A percentile compares a stretch with the other conserved stretches of the same genome.
These are phyloP conservation scores for Lipomyces spencermartinsiae DNA, from an alignment of 805 yeast genomes.

Conservation along the genomic window DNA sequence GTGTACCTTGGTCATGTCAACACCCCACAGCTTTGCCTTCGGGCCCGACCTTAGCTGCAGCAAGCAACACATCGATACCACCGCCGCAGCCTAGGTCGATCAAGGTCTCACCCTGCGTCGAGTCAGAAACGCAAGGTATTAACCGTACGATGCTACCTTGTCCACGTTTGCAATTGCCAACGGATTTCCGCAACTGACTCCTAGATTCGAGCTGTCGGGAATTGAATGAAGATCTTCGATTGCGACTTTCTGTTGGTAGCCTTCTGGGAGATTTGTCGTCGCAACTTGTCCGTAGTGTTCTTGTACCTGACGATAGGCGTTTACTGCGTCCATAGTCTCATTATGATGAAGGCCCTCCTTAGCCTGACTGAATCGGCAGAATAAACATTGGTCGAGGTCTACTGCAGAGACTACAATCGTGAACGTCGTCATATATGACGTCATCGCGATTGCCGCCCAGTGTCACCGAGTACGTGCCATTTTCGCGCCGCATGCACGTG, in stretches of 20 bases:
- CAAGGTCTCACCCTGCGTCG: constrained; percentile 5
- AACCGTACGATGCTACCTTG: neutral
- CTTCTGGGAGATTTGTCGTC: neutral
- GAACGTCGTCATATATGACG: too few relatives aligned
- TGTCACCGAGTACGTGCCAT: too few relatives aligned
- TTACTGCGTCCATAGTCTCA: neutral
- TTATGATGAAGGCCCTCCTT: too few relatives aligned
- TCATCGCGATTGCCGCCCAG: too few relatives aligned
- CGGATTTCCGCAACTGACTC: constrained; percentile 11
- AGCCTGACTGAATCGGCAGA: too few relatives aligned
- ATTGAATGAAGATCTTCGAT: constrained; percentile 5
- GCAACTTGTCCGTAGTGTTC: constrained; percentile 22
- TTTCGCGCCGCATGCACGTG: too few relatives aligned
- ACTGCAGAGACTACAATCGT: too few relatives aligned
- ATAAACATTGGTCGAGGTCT: too few relatives aligned
- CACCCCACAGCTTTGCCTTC: constrained; percentile 2
- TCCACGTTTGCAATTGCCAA: constrained; percentile 2
- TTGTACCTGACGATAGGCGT: constrained; percentile 1
- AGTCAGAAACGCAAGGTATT: neutral
- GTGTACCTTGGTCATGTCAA: constrained; percentile 10
- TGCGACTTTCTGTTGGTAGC: neutral
- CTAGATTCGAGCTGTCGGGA: constrained; percentile 13
- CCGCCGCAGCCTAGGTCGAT: constrained; percentile 13
- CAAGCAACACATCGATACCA: constrained; percentile 10
- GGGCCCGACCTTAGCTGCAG: constrained; percentile 12